Evolutionary conservation across 441 rosid species (phyloP).

Genomic region (Eruca vesicaria): DNA sequence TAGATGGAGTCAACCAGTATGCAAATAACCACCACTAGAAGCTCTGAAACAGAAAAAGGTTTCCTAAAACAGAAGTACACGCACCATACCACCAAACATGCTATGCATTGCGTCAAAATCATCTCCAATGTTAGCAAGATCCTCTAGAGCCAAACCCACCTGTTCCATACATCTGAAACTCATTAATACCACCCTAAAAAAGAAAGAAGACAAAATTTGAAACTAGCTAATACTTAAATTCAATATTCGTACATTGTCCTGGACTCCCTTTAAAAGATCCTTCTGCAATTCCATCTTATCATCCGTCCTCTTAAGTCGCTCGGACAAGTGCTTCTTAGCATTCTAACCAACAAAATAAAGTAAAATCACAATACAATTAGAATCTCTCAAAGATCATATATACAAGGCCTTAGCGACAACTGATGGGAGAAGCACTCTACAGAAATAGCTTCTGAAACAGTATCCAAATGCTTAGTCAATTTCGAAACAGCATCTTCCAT

Average conservation of each 20-base stretch:
- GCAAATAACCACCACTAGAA: slow-evolving; percentile 12
- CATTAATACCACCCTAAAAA: slow-evolving; percentile 1
- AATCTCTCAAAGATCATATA: neutral
- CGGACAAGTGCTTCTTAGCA: slow-evolving; percentile 84
- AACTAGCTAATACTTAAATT: neutral
- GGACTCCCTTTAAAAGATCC: slow-evolving; percentile 72
- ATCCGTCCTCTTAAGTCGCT: slow-evolving; percentile 71
- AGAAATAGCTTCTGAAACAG: slow-evolving; percentile 70
- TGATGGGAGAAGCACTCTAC: slow-evolving; percentile 44
- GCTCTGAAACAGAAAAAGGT: neutral
- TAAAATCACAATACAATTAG: slow-evolving; percentile 1
- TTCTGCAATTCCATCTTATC: slow-evolving; percentile 84
- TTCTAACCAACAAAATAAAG: slow-evolving; percentile 46
- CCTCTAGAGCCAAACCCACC: slow-evolving; percentile 67
- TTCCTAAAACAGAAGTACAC: slow-evolving; percentile 20
- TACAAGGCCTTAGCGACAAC: neutral
- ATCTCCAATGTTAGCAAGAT: slow-evolving; percentile 61
- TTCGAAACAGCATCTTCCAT: slow-evolving; percentile 78
- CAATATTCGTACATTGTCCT: slow-evolving; percentile 59
- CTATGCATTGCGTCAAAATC: slow-evolving; percentile 63
- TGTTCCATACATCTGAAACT: slow-evolving; percentile 35
- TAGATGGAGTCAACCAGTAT: slow-evolving; percentile 20
- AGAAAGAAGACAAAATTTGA: neutral
- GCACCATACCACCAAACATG: slow-evolving; percentile 71
- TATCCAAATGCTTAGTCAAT: slow-evolving; percentile 82